Conservation (phyloP, 768 basidiomycete species). For the Calocera viscosa region DNA sequence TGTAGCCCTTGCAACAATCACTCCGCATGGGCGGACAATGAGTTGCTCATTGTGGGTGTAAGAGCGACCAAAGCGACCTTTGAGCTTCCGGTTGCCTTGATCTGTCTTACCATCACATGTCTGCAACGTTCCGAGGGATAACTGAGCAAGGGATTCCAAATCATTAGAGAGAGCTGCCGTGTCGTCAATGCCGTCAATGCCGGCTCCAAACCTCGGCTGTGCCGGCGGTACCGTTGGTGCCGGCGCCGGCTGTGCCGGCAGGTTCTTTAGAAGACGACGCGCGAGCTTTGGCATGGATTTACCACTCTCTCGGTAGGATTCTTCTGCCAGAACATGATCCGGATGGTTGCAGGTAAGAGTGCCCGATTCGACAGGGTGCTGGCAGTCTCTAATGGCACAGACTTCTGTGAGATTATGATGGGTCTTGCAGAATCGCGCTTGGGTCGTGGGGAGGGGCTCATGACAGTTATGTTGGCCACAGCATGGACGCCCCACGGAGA, state of each 20-base stretch:
- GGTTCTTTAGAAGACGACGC: constrained; percentile 7
- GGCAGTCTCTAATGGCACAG: constrained; percentile 4
- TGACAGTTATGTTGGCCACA: constrained; percentile 26
- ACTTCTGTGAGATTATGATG: background rate
- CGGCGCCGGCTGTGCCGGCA: too few species aligned
- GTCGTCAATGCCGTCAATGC: too few species aligned
- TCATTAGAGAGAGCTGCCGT: too few species aligned
- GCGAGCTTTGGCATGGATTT: constrained; percentile 27
- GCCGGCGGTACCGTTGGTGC: too few species aligned
- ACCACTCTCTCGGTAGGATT: constrained; percentile 13
- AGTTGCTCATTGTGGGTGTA: constrained; percentile 11
- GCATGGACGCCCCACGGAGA: constrained; percentile 27
- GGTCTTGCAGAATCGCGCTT: constrained; percentile 16
- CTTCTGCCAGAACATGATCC: constrained; percentile 18
- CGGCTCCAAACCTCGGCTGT: too few species aligned
- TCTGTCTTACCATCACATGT: background rate
- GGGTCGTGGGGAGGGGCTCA: constrained; percentile 14
- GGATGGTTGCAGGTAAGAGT: constrained; percentile 19
- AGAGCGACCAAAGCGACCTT: constrained; percentile 4
- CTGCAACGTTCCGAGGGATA: background rate
- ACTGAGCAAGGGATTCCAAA: background rate
- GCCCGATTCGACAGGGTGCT: constrained; percentile 15
- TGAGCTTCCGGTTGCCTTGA: background rate
- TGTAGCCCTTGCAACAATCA: constrained; percentile 7
- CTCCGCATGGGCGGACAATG: constrained; percentile 9